Base-by-base conservation (phyloP, 225 moss, liverwort and hornwort species). In the Neckera pumila region DNA sequence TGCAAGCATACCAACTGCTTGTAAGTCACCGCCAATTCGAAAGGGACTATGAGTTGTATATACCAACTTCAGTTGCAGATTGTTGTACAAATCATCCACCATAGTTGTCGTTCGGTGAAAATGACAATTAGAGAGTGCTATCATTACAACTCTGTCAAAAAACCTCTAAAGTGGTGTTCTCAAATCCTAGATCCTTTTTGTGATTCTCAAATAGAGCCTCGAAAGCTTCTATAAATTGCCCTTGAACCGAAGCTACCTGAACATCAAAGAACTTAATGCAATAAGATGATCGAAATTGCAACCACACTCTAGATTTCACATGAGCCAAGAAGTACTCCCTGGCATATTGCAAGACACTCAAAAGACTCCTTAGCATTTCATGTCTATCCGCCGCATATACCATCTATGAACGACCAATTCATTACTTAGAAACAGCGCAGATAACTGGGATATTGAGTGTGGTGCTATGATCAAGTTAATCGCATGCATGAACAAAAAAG, bases 181-280 rank as follows among this genome's bases (percentile, higher is more conserved):
- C 89, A 89, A 86, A 95, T 74, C 96, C 97, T 54, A 95, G 85
- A 76, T 89, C 88, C 53, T 85, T 85, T 90, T 96, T 97, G 90
- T 97, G 92, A 80, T 86, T 96, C 88, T 96, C 96, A 84, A 95
- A 97, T 21, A 97, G 90, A 76, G 88, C 74, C 87, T 92, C 92
- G 85, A 96, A 87, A 82, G 95, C 95, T 83, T 90, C 89, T 22
- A 97, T 89, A 53, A 94, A 96, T 80, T 92, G 90, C 53, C 82
- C 80, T 56, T 92, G 96, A 47, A 96, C 77, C 67, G 18, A 86
- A 54, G 72, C 83, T 69, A 96, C 87, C 97, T 98, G 93, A 64
- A 86, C 79, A 90, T n/a, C 79, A 81, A 42, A 76, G 43, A 76
- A 31, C 26, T 53, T 59, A 73, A 45, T 56, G 71, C 64, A 76